Conservation (phyloP, 306 rosid genomes). For the Trichosanthes cucumerina region DNA sequence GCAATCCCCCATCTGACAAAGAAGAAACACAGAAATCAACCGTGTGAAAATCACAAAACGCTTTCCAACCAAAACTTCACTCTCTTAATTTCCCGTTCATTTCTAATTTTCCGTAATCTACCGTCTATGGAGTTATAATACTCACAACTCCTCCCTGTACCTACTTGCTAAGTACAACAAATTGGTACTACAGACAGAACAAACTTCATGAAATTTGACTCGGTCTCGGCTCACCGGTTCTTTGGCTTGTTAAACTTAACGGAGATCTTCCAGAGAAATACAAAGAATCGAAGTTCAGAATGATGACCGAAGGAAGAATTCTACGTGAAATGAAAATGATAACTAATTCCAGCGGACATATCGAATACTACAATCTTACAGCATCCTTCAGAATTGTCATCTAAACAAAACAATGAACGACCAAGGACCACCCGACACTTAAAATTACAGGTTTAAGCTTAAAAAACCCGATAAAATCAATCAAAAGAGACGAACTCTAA, state of each 20-base stretch:
- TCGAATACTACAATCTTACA: neutral
- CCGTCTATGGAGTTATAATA: neutral
- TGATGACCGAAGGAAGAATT: neutral
- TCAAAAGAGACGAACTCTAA: neutral
- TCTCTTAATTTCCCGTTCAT: neutral
- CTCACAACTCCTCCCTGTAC: neutral
- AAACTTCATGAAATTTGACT: neutral
- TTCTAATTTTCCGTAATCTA: neutral
- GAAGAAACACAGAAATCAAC: neutral
- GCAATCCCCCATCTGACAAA: conserved; percentile 33
- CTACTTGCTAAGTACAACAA: neutral
- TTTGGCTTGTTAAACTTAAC: neutral
- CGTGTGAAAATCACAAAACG: neutral
- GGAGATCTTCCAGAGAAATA: neutral
- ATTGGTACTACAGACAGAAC: neutral
- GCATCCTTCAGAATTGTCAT: neutral
- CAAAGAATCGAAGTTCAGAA: neutral
- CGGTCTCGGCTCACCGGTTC: neutral
- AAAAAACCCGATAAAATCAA: neutral
- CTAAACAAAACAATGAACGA: neutral
- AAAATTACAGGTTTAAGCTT: neutral
- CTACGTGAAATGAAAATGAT: neutral
- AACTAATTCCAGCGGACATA: neutral
- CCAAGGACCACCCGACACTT: neutral
- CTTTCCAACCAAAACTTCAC: neutral